These are phyloP conservation scores for Pyracantha coccinea DNA, from an alignment of 331 rosid species.

Conservation along the genomic window DNA sequence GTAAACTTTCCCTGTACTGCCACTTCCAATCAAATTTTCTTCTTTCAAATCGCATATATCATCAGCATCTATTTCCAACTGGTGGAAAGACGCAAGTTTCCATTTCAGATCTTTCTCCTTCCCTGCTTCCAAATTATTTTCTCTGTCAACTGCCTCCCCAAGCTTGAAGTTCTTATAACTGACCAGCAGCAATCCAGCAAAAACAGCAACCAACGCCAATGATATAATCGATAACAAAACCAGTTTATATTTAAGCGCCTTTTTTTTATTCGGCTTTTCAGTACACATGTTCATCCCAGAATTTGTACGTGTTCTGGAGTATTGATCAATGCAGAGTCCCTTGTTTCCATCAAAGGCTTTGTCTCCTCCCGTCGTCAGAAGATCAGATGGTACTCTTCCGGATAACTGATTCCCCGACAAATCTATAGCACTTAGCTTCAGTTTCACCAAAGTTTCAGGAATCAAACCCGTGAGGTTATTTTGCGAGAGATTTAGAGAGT, in stretches of 20 bases:
- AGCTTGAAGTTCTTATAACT: slow-evolving; percentile 44
- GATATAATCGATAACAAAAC: slow-evolving; percentile 37
- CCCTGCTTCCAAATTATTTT: slow-evolving; percentile 21
- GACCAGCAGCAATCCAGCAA: slow-evolving; percentile 41
- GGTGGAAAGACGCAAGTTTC: slow-evolving; percentile 76
- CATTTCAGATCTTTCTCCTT: slow-evolving; percentile 45
- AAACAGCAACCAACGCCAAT: slow-evolving; percentile 33
- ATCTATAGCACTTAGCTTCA: slow-evolving; percentile 80
- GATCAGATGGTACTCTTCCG: slow-evolving; percentile 63
- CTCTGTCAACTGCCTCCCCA: slow-evolving; percentile 12
- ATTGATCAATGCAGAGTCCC: slow-evolving; percentile 62
- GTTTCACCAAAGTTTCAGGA: slow-evolving; percentile 50
- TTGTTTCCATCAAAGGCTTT: slow-evolving; percentile 61
- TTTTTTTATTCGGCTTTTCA: slow-evolving; percentile 22
- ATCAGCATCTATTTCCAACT: slow-evolving; percentile 57
- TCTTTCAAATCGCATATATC: slow-evolving; percentile 68
- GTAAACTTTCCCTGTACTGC: slow-evolving; percentile 87
- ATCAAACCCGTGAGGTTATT: slow-evolving; percentile 63
- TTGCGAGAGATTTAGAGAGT: slow-evolving; percentile 67
- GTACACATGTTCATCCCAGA: slow-evolving; percentile 46
- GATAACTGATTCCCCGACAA: slow-evolving; percentile 64
- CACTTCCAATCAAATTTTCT: slow-evolving; percentile 75
- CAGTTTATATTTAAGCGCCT: slow-evolving; percentile 31
- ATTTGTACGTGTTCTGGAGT: slow-evolving; percentile 19
- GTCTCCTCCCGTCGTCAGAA: slow-evolving; percentile 67